Percentiles rank a stretch among this genome's conserved stretches.
Conservation (phyloP, 2,329 filamentous ascomycete species). For the Tolypocladium amazonense region DNA sequence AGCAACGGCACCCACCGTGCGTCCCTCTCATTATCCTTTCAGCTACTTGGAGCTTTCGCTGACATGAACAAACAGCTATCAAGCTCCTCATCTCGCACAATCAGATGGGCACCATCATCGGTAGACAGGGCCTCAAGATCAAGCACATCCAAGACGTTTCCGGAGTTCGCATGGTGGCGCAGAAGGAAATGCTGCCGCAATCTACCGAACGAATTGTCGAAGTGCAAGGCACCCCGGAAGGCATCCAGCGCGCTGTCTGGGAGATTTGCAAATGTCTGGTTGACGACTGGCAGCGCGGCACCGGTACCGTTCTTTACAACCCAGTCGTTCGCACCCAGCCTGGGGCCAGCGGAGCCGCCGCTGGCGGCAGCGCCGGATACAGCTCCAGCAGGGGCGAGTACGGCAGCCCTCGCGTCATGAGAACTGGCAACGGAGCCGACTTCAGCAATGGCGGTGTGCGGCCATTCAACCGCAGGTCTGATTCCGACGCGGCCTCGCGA, state of each 20-base stretch:
- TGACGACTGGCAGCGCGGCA: slow-evolving; percentile 95
- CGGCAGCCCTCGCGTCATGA: slow-evolving; percentile 65
- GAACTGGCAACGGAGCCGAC: slow-evolving; percentile 93
- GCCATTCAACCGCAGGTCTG: slow-evolving; percentile 67
- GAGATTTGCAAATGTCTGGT: slow-evolving; percentile 98
- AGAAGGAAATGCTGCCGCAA: slow-evolving; percentile 99
- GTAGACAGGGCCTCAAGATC: slow-evolving; percentile 92
- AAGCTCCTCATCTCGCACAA: slow-evolving; percentile 98
- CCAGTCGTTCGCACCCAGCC: slow-evolving; percentile 80
- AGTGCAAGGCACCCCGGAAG: slow-evolving; percentile 86
- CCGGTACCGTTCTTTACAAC: slow-evolving; percentile 95
- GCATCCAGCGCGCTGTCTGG: slow-evolving; percentile 93
- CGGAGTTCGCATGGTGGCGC: slow-evolving; percentile 95
- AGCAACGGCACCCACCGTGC: slow-evolving; percentile 90
- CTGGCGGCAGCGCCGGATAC: slow-evolving; percentile 24
- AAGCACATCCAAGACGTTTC: slow-evolving; percentile 98
- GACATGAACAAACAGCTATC: slow-evolving; percentile 52
- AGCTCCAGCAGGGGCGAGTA: slow-evolving; percentile 37
- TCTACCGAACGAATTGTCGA: slow-evolving; percentile 98
- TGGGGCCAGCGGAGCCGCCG: slow-evolving; percentile 34
- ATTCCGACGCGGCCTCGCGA: slow-evolving; percentile 69
- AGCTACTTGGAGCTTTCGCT: slow-evolving; percentile 2
- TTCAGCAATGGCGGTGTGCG: slow-evolving; percentile 72
- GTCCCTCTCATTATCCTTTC: slow-evolving; percentile 2
- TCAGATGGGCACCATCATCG: slow-evolving; percentile 99